phyloP scores from a whole-genome alignment of 257 asterid genomes.

The Solanum microdontum region DNA sequence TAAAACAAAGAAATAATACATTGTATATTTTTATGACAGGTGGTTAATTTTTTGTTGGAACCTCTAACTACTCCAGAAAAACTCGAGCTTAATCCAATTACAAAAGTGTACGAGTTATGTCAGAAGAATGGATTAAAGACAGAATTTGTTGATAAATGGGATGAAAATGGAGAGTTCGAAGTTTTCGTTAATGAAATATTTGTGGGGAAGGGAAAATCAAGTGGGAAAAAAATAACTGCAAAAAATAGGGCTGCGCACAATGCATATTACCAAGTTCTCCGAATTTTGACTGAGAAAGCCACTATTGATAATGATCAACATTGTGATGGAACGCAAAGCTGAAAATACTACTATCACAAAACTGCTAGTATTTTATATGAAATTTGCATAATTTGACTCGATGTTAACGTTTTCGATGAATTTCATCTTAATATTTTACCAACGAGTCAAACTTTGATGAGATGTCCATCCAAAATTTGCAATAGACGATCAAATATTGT shows the following conservation, averaged over 20 bases:
- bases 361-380: background rate
- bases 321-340: background rate
- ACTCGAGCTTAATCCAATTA: background rate
- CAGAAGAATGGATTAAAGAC: background rate
- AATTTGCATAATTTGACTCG: background rate
- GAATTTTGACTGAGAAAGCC: background rate
- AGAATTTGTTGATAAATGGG: background rate
- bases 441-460: background rate
- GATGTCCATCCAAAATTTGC: background rate
- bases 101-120: background rate
- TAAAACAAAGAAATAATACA: no score
- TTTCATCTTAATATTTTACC: background rate
- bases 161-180: background rate
- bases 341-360: background rate
- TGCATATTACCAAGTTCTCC: background rate
- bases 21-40: background rate
- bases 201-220: background rate
- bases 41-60: background rate
- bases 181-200: background rate
- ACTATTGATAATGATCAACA: background rate
- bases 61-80: background rate
- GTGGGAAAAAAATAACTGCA: background rate
- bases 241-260: background rate
- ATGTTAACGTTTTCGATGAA: background rate
- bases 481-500: background rate